phyloP scores from a whole-genome alignment of 2,329 filamentous ascomycete species.

The Capronia coronata region DNA sequence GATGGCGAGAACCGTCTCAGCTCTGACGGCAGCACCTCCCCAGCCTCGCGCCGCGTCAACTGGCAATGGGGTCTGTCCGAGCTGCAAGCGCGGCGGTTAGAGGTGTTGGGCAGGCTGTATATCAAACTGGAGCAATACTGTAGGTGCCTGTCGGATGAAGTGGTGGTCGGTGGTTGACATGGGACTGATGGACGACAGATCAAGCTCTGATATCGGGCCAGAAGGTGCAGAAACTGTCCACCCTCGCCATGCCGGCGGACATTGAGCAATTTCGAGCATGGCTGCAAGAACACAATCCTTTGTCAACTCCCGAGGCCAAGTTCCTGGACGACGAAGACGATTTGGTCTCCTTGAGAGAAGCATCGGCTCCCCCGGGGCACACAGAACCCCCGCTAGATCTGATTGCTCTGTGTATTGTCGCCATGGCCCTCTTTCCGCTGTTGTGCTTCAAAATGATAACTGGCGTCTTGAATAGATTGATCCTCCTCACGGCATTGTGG shows the following conservation, averaged over 20 bases:
- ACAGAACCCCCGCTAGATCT: constrained; percentile 5
- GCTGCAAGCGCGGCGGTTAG: constrained; percentile 48
- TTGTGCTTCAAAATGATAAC: constrained; percentile 25
- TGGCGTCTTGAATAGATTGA: constrained; percentile 23
- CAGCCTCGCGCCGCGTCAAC: constrained; percentile 39
- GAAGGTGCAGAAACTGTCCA: constrained; percentile 16
- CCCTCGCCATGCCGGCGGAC: constrained; percentile 14
- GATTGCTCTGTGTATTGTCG: constrained; percentile 18
- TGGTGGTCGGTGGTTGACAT: background rate
- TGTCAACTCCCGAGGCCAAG: constrained; percentile 46
- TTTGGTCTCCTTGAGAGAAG: constrained; percentile 27
- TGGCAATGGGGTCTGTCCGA: constrained; percentile 47
- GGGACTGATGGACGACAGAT: constrained; percentile 21
- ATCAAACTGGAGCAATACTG: constrained; percentile 58
- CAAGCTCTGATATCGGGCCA: constrained; percentile 29
- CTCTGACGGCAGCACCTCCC: constrained; percentile 33
- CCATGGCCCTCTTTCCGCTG: constrained; percentile 22
- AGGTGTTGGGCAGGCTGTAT: constrained; percentile 50
- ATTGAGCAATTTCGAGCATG: constrained; percentile 46
- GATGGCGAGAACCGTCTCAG: constrained; percentile 33
- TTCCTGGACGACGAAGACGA: constrained; percentile 50
- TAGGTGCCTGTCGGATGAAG: constrained; percentile 32
- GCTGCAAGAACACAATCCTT: constrained; percentile 47
- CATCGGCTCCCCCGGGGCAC: background rate
- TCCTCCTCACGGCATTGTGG: constrained; percentile 21